These are phyloP conservation scores for Buxus sempervirens DNA, from an alignment of 164 flowering plant genomes.

Conservation along the genomic window DNA sequence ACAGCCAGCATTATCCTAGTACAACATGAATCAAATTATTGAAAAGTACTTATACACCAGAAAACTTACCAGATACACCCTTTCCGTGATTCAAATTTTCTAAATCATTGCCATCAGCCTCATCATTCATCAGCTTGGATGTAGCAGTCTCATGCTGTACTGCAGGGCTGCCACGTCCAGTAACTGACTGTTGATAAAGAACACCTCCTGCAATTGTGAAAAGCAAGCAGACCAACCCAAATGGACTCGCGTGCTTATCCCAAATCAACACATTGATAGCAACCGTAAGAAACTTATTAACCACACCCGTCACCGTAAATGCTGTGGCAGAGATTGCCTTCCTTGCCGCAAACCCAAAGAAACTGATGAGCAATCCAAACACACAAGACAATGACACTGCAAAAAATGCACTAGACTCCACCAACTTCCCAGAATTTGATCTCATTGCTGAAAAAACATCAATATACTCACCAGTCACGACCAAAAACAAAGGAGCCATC, in stretches of 20 bases:
- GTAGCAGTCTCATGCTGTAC: slow-evolving; percentile 36
- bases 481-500: slow-evolving; percentile 67
- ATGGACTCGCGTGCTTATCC: slow-evolving; percentile 91
- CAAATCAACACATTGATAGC: slow-evolving; percentile 82
- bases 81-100: slow-evolving; percentile 36
- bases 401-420: slow-evolving; percentile 35
- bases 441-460: slow-evolving; percentile 50
- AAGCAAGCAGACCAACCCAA: slow-evolving; percentile 77
- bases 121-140: slow-evolving; percentile 36
- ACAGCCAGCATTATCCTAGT: slow-evolving; percentile 5
- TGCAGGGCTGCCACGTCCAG: slow-evolving; percentile 44
- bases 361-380: slow-evolving; percentile 66
- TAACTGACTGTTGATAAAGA: slow-evolving; percentile 84
- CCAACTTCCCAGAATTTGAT: slow-evolving; percentile 29
- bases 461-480: slow-evolving; percentile 58
- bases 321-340: slow-evolving; percentile 91
- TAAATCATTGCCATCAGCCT: slow-evolving; percentile 32
- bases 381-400: slow-evolving; percentile 66
- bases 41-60: slow-evolving; percentile 38
- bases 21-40: slow-evolving; percentile 1
- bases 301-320: slow-evolving; percentile 93
- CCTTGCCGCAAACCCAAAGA: slow-evolving; percentile 86
- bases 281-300: slow-evolving; percentile 87
- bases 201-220: slow-evolving; percentile 75
- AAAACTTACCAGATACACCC: slow-evolving; percentile 48